Percentiles rank a stretch among this genome's conserved stretches.
These are phyloP conservation scores for Termitomyces sp. DNA, from an alignment of 768 basidiomycete genomes.

Conservation along the genomic window DNA sequence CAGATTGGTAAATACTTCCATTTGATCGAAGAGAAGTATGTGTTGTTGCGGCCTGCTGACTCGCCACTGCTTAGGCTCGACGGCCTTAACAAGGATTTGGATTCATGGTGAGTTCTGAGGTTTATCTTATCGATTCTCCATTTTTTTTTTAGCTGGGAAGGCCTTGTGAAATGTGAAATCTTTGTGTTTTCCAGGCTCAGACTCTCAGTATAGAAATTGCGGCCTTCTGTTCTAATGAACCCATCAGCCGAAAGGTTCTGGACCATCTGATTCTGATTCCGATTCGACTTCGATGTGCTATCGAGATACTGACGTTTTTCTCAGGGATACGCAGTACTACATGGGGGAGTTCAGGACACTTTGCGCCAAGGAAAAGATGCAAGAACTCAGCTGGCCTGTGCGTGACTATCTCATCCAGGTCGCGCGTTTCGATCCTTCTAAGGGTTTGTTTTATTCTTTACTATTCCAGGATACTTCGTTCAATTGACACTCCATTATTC, in stretches of 20 bases:
- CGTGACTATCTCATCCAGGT: slow-evolving; percentile 88
- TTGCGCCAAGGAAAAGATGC: slow-evolving; percentile 77
- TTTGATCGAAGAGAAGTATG: background rate
- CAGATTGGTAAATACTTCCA: slow-evolving; percentile 59
- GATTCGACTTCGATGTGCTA: background rate
- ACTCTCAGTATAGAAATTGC: no score
- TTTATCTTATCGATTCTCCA: background rate
- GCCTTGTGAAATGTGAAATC: background rate
- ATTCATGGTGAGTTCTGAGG: slow-evolving; percentile 37
- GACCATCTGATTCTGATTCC: background rate
- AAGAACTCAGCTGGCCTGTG: slow-evolving; percentile 68
- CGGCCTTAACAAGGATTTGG: slow-evolving; percentile 88
- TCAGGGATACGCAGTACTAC: slow-evolving; percentile 75
- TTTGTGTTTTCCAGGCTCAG: background rate
- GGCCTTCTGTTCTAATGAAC: background rate
- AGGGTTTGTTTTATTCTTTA: slow-evolving; percentile 23
- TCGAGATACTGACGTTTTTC: background rate
- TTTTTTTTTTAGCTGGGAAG: background rate
- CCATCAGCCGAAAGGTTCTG: background rate
- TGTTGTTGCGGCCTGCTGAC: background rate
- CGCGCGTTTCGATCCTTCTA: slow-evolving; percentile 90
- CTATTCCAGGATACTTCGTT: background rate
- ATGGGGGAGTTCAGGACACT: slow-evolving; percentile 83
- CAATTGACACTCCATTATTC: background rate
- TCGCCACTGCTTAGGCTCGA: slow-evolving; percentile 55